Base-by-base conservation (phyloP, 306 rosid genomes). In the Phaseolus lunatus region DNA sequence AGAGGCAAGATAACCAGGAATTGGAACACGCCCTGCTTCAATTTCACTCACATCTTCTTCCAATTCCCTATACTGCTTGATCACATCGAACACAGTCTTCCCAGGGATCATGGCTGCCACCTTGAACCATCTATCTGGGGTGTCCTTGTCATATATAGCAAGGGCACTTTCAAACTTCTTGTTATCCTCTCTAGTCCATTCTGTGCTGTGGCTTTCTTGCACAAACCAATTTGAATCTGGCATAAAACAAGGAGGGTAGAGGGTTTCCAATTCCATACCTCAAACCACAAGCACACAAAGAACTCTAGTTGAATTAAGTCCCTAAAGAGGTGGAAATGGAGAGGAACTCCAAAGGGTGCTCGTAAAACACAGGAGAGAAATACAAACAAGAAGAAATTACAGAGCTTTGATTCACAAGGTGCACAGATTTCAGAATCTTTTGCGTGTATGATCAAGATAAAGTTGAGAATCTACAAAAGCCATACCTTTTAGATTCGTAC, bases 151-250 rank as follows among this genome's bases (percentile, higher is more conserved):
- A 20, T 33, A 89, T 29, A 90, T 81, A 22, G 98, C 98, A 19
- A 94, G 95, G 26, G 98, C 98, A 20, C 93, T 92, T 80, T 94
- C 98, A 69, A 94, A 94, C 75, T 9, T 61, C 88, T 94, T 94
- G 82, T 94, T 94, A 89, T 94, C 97, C 73, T 94, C 97, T 80
- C 35, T 90, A 20, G 87, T 92, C 98, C 98, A 94, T 69, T 92
- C 91, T 41, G 88, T 78, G 84, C 59, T 76, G 23, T 76, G 69
- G 75, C 80, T 87, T 76, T 82, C 88, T 69, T 84, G 85, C 26
- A 81, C 44, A 67, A 84, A 70, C 95, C 90, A 83, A 53, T 75
- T 72, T 37, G 93, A 78, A 45, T 61, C 87, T 48, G 87, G 69
- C 84, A 84, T 58, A 5, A 54, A 86, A 82, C 84, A 72, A 67